Conservation (phyloP, 2,329 filamentous ascomycete species). For the Xylariaceae sp. region DNA sequence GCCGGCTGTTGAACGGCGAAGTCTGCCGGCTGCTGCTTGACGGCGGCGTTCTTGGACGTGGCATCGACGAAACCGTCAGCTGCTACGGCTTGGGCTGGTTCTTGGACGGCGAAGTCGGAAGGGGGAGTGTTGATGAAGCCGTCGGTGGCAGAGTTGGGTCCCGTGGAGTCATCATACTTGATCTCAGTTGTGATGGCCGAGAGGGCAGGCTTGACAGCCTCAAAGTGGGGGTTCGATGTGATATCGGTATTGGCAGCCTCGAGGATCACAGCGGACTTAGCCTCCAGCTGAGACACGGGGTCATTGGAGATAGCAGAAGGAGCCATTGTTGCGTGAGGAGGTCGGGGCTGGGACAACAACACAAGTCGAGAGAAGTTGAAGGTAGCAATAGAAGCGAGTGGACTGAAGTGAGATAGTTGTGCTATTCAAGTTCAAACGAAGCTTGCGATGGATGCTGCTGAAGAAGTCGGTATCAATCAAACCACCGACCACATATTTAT, state of each 20-base stretch:
- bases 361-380: background rate
- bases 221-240: conserved; percentile 14
- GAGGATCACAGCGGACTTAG: conserved; percentile 15
- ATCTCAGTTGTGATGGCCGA: conserved; percentile 11
- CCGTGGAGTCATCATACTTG: conserved; percentile 7
- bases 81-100: no score
- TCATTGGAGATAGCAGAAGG: conserved; percentile 17
- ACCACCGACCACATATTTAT: background rate
- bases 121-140: conserved; percentile 10
- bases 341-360: background rate
- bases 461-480: background rate
- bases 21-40: background rate
- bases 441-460: background rate
- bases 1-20: background rate
- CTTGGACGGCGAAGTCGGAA: conserved; percentile 2
- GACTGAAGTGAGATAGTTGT: no score
- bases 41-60: background rate
- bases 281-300: conserved; percentile 16
- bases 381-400: no score
- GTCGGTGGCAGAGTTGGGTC: conserved; percentile 12
- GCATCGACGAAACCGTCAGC: background rate
- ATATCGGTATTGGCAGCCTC: conserved; percentile 15
- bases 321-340: no score
- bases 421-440: background rate
- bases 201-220: conserved; percentile 15